phyloP scores from a whole-genome alignment of 768 basidiomycete genomes.

The Tephrocybe sp. region DNA sequence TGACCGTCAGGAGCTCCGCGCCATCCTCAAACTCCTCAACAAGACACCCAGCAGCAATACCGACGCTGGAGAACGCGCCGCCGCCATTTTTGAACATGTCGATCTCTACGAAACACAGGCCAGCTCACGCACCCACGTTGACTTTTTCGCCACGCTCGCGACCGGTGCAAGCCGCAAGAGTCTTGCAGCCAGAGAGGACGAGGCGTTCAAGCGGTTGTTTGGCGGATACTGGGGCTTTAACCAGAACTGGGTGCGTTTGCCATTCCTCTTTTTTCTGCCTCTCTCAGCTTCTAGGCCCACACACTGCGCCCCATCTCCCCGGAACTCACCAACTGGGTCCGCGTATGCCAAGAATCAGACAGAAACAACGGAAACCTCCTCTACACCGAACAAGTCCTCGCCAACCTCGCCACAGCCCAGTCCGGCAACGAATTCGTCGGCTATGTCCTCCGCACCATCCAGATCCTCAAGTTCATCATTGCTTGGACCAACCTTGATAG shows the following conservation, averaged over 20 bases:
- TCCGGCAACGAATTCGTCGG: neutral
- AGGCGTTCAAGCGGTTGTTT: neutral
- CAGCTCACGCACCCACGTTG: too few relatives aligned
- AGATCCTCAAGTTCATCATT: neutral
- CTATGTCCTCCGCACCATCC: neutral
- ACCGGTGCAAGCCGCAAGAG: neutral
- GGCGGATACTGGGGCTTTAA: neutral
- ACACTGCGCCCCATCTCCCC: too few relatives aligned
- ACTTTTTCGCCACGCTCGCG: neutral
- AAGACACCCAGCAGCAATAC: too few relatives aligned
- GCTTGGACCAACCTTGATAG: neutral
- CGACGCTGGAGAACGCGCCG: too few relatives aligned
- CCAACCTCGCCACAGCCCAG: neutral
- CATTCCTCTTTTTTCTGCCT: too few relatives aligned
- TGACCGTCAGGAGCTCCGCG: too few relatives aligned
- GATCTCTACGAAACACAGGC: too few relatives aligned
- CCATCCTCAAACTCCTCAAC: too few relatives aligned
- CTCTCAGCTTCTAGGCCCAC: too few relatives aligned
- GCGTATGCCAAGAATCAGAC: neutral
- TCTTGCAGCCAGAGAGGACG: neutral
- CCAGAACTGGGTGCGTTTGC: neutral
- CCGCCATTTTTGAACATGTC: too few relatives aligned
- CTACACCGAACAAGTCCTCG: neutral
- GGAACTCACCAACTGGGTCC: neutral
- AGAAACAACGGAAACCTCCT: neutral